Percentiles rank a stretch among this genome's conserved stretches.
These are phyloP conservation scores for Saccharomycopsis sp. DNA, from an alignment of 805 yeast species.

Conservation along the genomic window DNA sequence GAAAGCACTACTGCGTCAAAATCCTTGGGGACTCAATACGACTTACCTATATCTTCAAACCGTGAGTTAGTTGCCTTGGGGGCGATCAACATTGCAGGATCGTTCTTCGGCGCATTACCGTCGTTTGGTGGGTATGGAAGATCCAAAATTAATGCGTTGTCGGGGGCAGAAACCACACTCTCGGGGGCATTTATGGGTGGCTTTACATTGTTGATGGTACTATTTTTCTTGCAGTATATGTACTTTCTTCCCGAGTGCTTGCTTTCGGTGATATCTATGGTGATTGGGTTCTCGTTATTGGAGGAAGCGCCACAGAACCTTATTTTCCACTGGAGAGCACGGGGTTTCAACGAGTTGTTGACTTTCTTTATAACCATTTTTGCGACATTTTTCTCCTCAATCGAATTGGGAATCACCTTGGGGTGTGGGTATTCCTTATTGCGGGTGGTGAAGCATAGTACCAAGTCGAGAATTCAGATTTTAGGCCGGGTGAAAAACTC, in stretches of 20 bases:
- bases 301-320: slow-evolving; percentile 84
- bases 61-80: slow-evolving; percentile 91
- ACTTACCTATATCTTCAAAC: slow-evolving; percentile 71
- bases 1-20: slow-evolving; percentile 93
- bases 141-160: slow-evolving; percentile 77
- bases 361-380: slow-evolving; percentile 60
- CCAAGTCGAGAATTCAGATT: slow-evolving; percentile 78
- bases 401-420: slow-evolving; percentile 85
- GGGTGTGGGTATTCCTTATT: slow-evolving; percentile 78
- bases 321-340: slow-evolving; percentile 60
- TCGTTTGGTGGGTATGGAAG: slow-evolving; percentile 96
- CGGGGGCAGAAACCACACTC: slow-evolving; percentile 81
- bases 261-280: slow-evolving; percentile 70
- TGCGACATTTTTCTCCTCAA: slow-evolving; percentile 63
- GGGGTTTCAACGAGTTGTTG: slow-evolving; percentile 70
- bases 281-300: slow-evolving; percentile 60
- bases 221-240: slow-evolving; percentile 52
- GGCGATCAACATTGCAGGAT: slow-evolving; percentile 55
- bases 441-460: slow-evolving; percentile 72
- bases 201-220: slow-evolving; percentile 59
- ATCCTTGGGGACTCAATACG: slow-evolving; percentile 68
- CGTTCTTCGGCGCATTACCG: slow-evolving; percentile 60
- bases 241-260: slow-evolving; percentile 74
- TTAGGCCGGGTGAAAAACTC: slow-evolving; percentile 63
- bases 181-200: slow-evolving; percentile 83